Conservation (phyloP, 305 asterid species). For the Fraxinus sp. region DNA sequence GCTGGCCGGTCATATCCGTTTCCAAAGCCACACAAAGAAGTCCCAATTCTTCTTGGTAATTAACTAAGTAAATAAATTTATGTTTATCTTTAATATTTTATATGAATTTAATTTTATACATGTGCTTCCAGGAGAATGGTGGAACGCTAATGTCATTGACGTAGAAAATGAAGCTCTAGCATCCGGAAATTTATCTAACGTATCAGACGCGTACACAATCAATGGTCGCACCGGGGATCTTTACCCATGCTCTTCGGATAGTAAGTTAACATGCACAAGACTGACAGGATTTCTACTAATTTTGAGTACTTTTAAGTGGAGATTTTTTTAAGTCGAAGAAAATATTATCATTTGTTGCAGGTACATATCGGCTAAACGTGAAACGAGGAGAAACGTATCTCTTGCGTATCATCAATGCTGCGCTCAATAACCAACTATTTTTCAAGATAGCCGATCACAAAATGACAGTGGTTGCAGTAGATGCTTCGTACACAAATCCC, state of each 20-base stretch:
- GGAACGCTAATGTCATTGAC: constrained; percentile 52
- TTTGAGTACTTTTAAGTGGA: not conserved
- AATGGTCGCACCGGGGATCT: constrained; percentile 57
- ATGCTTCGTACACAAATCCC: constrained; percentile 59
- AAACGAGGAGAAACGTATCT: constrained; percentile 49
- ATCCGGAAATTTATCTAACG: constrained; percentile 37
- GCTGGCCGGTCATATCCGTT: constrained; percentile 48
- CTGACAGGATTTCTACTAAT: not conserved
- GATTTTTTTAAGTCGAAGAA: not conserved
- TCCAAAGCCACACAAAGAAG: constrained; percentile 50
- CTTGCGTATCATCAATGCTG: constrained; percentile 68
- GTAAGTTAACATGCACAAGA: constrained; percentile 20
- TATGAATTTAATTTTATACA: not conserved
- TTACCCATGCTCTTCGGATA: constrained; percentile 48
- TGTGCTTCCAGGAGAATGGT: constrained; percentile 48
- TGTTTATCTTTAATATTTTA: not conserved
- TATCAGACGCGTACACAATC: constrained; percentile 56
- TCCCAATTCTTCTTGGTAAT: constrained; percentile 54
- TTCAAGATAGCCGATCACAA: constrained; percentile 59
- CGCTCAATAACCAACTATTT: constrained; percentile 58
- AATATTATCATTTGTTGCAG: constrained; percentile 16
- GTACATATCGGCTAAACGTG: constrained; percentile 40
- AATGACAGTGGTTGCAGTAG: constrained; percentile 51
- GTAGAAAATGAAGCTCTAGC: constrained; percentile 44
- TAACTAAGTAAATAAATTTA: not conserved